A percentile compares a stretch with the other conserved stretches of the same genome.
Conservation (phyloP, 345 rosid genomes). For the Aurinia saxatilis region DNA sequence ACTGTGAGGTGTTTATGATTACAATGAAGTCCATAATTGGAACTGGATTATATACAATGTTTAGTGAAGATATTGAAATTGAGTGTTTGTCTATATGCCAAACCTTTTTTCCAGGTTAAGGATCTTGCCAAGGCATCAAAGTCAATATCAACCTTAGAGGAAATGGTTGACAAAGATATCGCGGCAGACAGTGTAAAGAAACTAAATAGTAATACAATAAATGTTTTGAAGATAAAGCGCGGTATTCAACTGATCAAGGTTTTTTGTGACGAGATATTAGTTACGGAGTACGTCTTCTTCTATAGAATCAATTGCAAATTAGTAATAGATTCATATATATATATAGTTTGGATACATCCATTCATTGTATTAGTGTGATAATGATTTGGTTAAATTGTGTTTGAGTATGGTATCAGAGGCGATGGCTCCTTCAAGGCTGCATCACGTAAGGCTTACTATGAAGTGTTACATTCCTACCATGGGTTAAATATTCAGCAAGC, state of each 20-base stretch:
- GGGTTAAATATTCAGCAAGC: conserved; percentile 74
- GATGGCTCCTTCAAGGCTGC: conserved; percentile 53
- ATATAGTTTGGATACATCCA: too few relatives aligned
- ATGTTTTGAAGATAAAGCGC: conserved; percentile 72
- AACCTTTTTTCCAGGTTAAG: conserved; percentile 36
- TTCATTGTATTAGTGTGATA: neutral
- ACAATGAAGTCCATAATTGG: too few relatives aligned
- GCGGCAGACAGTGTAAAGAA: conserved; percentile 35
- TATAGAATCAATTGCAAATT: too few relatives aligned
- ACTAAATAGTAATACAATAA: conserved; percentile 71
- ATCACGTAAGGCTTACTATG: conserved; percentile 71
- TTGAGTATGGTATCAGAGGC: conserved; percentile 33
- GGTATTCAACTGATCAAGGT: conserved; percentile 76
- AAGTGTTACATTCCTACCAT: conserved; percentile 74
- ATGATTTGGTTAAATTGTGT: neutral
- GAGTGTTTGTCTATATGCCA: neutral
- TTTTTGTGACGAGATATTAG: conserved; percentile 50
- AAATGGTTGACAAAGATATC: conserved; percentile 51
- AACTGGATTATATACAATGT: too few relatives aligned
- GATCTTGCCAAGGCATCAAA: conserved; percentile 63
- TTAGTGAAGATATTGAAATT: too few relatives aligned
- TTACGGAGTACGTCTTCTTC: conserved; percentile 47
- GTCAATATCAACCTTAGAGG: conserved; percentile 41
- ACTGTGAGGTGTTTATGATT: too few relatives aligned
- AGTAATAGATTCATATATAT: too few relatives aligned